A percentile compares a stretch with the other conserved stretches of the same genome.
Conservation (phyloP, 2,329 filamentous ascomycete genomes). For the Clathrospora elynae region DNA sequence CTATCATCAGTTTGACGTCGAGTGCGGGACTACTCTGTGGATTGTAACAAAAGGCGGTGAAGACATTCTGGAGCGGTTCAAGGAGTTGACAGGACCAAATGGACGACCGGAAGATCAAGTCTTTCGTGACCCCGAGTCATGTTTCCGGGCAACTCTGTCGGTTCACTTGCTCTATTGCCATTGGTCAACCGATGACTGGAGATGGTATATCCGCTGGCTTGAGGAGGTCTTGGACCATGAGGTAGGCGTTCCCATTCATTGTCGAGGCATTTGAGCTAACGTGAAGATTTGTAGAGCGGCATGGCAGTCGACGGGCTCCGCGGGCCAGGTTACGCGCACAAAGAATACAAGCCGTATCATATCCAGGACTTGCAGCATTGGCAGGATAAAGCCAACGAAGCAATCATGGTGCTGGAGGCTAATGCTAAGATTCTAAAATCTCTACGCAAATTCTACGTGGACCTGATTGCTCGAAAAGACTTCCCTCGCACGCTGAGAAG, state of each 20-base stretch:
- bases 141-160: conserved; percentile 47
- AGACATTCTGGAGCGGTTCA: conserved; percentile 26
- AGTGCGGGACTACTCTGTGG: conserved; percentile 48
- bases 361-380: conserved; percentile 46
- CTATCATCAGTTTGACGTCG: conserved; percentile 51
- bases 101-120: conserved; percentile 40
- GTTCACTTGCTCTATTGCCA: conserved; percentile 49
- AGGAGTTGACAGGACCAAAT: conserved; percentile 40
- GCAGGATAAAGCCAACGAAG: conserved; percentile 47
- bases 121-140: conserved; percentile 40
- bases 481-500: conserved; percentile 22
- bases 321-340: conserved; percentile 14
- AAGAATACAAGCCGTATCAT: conserved; percentile 25
- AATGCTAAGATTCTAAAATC: conserved; percentile 48
- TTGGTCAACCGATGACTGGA: conserved; percentile 53
- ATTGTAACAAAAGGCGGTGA: conserved; percentile 48
- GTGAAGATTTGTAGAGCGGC: conserved; percentile 10
- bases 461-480: conserved; percentile 17
- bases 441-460: conserved; percentile 25
- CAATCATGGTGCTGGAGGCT: conserved; percentile 45
- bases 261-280: not conserved
- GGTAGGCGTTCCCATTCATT: conserved; percentile 19
- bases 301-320: conserved; percentile 24
- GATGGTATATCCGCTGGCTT: conserved; percentile 50
- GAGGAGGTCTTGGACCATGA: conserved; percentile 43